Evolutionary conservation across 148 eudicot species (phyloP), one percentile per base, ranked within the genome.

Genomic region (Camellia sinensis): DNA sequence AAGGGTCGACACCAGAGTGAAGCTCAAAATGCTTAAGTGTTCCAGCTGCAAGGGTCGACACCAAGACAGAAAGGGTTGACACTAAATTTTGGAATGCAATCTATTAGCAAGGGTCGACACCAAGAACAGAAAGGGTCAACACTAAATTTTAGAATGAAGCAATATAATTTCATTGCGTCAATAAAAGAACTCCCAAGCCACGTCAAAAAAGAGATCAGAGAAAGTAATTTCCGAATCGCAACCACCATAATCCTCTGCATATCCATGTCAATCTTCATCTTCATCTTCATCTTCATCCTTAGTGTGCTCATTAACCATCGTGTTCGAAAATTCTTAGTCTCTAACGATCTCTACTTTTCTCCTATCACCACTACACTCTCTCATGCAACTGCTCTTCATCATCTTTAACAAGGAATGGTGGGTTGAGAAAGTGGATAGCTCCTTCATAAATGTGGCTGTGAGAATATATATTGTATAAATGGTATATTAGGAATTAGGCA

Each of bases 241-340:
- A 83, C 92, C 67, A 86, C 94, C n/a, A 79, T 90, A 67, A 72
- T 88, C 82, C 64, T 94, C 56, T 84, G 84, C 44, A 45, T 94
- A 21, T 79, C 84, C 1, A 71, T 89, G 37, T 29, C 37, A 29
- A 29, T 29, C 37, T 29, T 29, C 37, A 29, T 94, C 29, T 22
- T 22, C 29, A 83, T 94, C 29, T 22, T 22, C 29, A 83, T 94
- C 7, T 29, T 92, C 41, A 40, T 89, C 75, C 83, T 94, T 5
- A 92, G 87, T 17, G 65, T 74, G 59, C 87, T 92, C 77, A 82
- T 94, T 75, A 85, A 89, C 37, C 71, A 73, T 59, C 88, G 84
- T 45, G 83, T 86, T 70, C 88, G 73, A 50, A 85, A 74, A 14
- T 78, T 87, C 74, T 7, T 87, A 18, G 45, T 83, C 73, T 86